These are phyloP conservation scores for Brassica cretica DNA, from an alignment of 345 rosid species.

Conservation along the genomic window DNA sequence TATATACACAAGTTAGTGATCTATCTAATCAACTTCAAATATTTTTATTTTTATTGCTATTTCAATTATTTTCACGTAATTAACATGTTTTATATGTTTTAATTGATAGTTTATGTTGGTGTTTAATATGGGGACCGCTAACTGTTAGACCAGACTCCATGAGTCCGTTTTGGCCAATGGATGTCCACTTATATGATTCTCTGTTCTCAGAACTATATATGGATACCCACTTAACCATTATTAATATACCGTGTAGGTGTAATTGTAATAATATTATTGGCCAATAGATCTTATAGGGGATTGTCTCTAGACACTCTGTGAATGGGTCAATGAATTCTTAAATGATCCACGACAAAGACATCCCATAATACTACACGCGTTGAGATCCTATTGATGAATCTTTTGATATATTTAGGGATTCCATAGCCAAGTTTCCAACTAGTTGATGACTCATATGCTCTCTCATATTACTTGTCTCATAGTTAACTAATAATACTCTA, in stretches of 20 bases:
- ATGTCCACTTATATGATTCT: slow-evolving; percentile 44
- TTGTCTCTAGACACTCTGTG: slow-evolving; percentile 19
- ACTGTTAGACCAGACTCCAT: slow-evolving; percentile 30
- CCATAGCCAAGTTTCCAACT: slow-evolving; percentile 7
- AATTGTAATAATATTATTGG: slow-evolving; percentile 32
- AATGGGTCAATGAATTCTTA: slow-evolving; percentile 25
- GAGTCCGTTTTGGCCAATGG: slow-evolving; percentile 46
- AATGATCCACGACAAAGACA: slow-evolving; percentile 19
- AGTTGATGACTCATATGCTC: slow-evolving; percentile 1
- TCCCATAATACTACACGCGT: slow-evolving; percentile 26
- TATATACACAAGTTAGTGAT: slow-evolving; percentile 26
- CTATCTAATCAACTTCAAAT: slow-evolving; percentile 37
- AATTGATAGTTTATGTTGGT: slow-evolving; percentile 5
- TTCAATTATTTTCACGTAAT: neutral
- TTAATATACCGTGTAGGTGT: neutral
- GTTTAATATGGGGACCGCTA: slow-evolving; percentile 36
- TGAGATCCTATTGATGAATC: slow-evolving; percentile 10
- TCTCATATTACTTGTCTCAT: neutral
- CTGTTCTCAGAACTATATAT: slow-evolving; percentile 24
- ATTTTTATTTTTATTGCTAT: slow-evolving; percentile 14
- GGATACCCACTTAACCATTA: slow-evolving; percentile 39
- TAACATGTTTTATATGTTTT: slow-evolving; percentile 10
- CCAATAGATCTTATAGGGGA: neutral
- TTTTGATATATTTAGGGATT: neutral
- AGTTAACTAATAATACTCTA: slow-evolving; percentile 13